These are phyloP conservation scores for Lachancea sp. DNA, from an alignment of 805 yeast genomes.

Conservation along the genomic window DNA sequence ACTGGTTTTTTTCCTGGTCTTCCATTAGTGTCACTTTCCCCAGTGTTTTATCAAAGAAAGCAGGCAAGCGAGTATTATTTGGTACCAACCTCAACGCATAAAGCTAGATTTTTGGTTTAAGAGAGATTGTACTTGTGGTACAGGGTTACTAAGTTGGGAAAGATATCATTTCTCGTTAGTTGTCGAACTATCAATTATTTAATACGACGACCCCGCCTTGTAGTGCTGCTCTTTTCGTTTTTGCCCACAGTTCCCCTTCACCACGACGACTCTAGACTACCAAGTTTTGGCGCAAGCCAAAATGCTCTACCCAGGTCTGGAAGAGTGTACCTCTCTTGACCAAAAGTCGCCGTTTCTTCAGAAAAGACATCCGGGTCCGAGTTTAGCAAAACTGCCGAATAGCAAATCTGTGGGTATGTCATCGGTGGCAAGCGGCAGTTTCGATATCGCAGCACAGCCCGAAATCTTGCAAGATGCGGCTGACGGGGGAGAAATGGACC, in stretches of 20 bases:
- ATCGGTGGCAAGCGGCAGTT: not conserved
- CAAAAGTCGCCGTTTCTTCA: not conserved
- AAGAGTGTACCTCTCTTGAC: not conserved
- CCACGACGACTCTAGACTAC: conserved; percentile 1
- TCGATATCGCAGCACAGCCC: not conserved
- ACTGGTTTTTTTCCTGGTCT: not conserved
- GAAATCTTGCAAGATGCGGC: not conserved
- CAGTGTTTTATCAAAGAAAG: too few species aligned
- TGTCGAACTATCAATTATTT: too few species aligned
- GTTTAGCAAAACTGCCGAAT: not conserved
- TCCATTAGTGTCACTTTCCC: not conserved
- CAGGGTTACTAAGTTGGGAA: too few species aligned
- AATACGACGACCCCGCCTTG: too few species aligned
- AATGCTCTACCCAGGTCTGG: not conserved
- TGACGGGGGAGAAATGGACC: conserved; percentile 1
- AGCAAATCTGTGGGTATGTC: not conserved
- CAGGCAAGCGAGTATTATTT: too few species aligned
- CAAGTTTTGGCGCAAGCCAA: conserved; percentile 2
- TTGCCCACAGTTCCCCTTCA: not conserved
- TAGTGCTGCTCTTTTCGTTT: too few species aligned
- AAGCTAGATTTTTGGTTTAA: too few species aligned
- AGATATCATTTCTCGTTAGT: too few species aligned
- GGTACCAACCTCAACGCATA: too few species aligned
- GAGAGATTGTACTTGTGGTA: too few species aligned
- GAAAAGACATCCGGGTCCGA: not conserved